phyloP scores from a whole-genome alignment of 495 filamentous ascomycete species.

The Rostrohypoxylon terebratum region DNA sequence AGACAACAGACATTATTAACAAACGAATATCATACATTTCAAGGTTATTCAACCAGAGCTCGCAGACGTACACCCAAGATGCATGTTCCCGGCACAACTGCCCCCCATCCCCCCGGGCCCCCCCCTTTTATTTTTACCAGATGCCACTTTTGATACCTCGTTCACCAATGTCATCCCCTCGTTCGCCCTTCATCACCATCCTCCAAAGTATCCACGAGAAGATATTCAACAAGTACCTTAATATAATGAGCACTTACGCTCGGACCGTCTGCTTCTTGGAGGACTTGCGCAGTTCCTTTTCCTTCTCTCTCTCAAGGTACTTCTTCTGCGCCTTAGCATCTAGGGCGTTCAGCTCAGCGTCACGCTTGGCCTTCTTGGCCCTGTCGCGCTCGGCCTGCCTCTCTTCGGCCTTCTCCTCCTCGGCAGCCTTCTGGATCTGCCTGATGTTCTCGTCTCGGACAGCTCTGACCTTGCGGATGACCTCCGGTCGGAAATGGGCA shows the following conservation, averaged over 20 bases:
- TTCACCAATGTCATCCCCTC: constrained; percentile 1
- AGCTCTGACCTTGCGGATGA: constrained; percentile 81
- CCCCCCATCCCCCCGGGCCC: too few relatives aligned
- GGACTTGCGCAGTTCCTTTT: constrained; percentile 79
- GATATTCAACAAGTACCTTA: neutral
- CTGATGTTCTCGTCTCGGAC: constrained; percentile 85
- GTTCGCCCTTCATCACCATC: neutral
- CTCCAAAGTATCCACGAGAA: neutral
- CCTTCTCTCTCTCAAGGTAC: constrained; percentile 89
- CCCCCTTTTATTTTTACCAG: constrained; percentile 17
- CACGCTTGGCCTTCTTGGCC: constrained; percentile 92
- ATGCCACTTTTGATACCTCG: constrained; percentile 15
- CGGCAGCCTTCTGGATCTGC: constrained; percentile 81
- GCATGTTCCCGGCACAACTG: neutral
- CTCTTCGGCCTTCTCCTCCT: constrained; percentile 97
- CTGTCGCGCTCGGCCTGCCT: constrained; percentile 79
- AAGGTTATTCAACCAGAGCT: constrained; percentile 32
- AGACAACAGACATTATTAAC: neutral
- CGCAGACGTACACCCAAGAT: constrained; percentile 19
- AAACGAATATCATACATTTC: constrained; percentile 9
- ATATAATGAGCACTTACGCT: constrained; percentile 37
- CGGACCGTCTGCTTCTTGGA: constrained; percentile 76
- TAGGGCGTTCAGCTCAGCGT: constrained; percentile 81
- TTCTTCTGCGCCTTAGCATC: constrained; percentile 95
- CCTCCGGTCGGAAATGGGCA: constrained; percentile 90